Evolutionary conservation across 2,329 filamentous ascomycete genomes (phyloP).

Genomic region (Xylariaceae sp.): DNA sequence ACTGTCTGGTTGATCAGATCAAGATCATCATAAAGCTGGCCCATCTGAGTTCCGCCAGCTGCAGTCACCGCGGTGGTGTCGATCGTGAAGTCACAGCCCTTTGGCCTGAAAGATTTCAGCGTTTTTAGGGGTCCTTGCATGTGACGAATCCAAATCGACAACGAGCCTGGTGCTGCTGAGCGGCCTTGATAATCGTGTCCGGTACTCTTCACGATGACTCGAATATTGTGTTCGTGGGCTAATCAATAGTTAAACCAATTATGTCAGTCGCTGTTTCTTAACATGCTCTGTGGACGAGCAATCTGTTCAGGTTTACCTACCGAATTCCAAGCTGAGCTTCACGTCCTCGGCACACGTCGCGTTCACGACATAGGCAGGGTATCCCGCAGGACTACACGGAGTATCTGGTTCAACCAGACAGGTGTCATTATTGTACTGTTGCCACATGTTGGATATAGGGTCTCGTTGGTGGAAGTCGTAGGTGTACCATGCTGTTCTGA

Average conservation of each 20-base stretch:
- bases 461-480: slow-evolving; percentile 36
- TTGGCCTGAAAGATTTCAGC: slow-evolving; percentile 36
- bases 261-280: background rate
- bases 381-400: slow-evolving; percentile 37
- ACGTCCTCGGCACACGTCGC: slow-evolving; percentile 35
- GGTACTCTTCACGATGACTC: slow-evolving; percentile 41
- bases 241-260: background rate
- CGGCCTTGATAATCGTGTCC: slow-evolving; percentile 45
- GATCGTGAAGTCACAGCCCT: slow-evolving; percentile 40
- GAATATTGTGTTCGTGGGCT: slow-evolving; percentile 41
- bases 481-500: slow-evolving; percentile 31
- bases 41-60: slow-evolving; percentile 50
- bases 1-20: slow-evolving; percentile 43
- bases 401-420: slow-evolving; percentile 41
- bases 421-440: slow-evolving; percentile 48
- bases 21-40: slow-evolving; percentile 44
- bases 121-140: slow-evolving; percentile 38
- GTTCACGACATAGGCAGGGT: slow-evolving; percentile 40
- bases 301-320: no score
- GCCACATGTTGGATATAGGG: slow-evolving; percentile 35
- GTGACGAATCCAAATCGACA: slow-evolving; percentile 53
- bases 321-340: slow-evolving; percentile 40
- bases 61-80: slow-evolving; percentile 47
- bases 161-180: slow-evolving; percentile 45
- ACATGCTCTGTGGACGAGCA: background rate